Evolutionary conservation across 2,329 filamentous ascomycete genomes (phyloP).

Genomic region (Monilinia vaccinii-corymbosi): DNA sequence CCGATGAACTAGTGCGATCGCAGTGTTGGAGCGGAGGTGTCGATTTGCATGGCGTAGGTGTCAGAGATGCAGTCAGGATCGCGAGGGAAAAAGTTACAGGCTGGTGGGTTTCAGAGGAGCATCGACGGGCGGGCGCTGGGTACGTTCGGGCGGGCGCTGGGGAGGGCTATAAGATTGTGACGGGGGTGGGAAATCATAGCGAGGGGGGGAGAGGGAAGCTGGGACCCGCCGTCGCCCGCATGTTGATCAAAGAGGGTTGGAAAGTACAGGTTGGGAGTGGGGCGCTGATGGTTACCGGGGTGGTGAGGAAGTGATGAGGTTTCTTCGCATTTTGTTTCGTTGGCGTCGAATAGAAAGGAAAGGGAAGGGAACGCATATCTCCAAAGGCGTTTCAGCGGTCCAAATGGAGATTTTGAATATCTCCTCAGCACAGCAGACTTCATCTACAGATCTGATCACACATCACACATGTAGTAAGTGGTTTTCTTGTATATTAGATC

Average conservation of each 20-base stretch:
- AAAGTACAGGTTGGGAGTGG: slow-evolving; percentile 66
- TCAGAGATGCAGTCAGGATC: slow-evolving; percentile 74
- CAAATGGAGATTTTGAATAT: too few species aligned
- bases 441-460: too few species aligned
- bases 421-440: too few species aligned
- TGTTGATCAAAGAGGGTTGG: slow-evolving; percentile 74
- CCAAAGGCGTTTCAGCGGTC: too few species aligned
- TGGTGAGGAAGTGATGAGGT: slow-evolving; percentile 22
- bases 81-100: slow-evolving; percentile 52
- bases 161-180: slow-evolving; percentile 63
- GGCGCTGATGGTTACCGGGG: slow-evolving; percentile 59
- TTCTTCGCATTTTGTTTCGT: too few species aligned
- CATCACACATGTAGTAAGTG: too few species aligned
- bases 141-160: slow-evolving; percentile 23
- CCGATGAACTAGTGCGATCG: slow-evolving; percentile 58
- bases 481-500: too few species aligned
- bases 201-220: slow-evolving; percentile 66
- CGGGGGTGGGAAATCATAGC: slow-evolving; percentile 72
- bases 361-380: too few species aligned
- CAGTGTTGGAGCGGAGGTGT: slow-evolving; percentile 54
- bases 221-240: slow-evolving; percentile 69
- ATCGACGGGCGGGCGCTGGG: slow-evolving; percentile 27
- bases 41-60: slow-evolving; percentile 77
- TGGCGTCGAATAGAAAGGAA: background rate
- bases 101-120: slow-evolving; percentile 69